Percentiles rank a stretch among this genome's conserved stretches.
These are phyloP conservation scores for Garcia nutans DNA, from an alignment of 345 rosid species.

Conservation along the genomic window DNA sequence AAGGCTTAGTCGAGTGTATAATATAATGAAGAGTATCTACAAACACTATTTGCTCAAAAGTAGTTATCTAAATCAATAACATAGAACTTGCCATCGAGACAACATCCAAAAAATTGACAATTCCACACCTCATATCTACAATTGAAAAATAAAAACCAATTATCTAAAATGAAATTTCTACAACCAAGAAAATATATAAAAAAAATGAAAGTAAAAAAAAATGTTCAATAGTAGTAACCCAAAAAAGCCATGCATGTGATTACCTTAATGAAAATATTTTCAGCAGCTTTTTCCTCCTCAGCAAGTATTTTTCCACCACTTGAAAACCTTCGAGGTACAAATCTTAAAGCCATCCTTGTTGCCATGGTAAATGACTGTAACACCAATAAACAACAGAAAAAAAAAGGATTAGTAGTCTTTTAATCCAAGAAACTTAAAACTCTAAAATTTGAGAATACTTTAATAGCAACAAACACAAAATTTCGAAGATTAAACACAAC, in stretches of 20 bases:
- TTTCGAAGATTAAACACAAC: no score
- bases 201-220: neutral
- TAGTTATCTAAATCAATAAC: neutral
- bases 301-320: conserved; percentile 64
- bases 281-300: conserved; percentile 97
- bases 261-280: conserved; percentile 90
- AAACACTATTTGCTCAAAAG: neutral
- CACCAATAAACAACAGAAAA: neutral
- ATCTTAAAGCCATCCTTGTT: conserved; percentile 47
- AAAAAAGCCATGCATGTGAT: neutral
- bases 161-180: neutral
- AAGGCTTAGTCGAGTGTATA: no score
- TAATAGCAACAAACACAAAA: no score
- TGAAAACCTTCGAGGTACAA: conserved; percentile 67
- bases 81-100: neutral
- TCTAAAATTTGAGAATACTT: no score
- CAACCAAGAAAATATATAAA: neutral
- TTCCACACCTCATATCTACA: neutral
- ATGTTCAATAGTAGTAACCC: neutral
- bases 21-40: no score
- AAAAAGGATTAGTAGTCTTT: neutral
- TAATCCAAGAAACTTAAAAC: no score
- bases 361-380: conserved; percentile 46
- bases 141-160: neutral
- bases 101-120: neutral